Base-by-base conservation (phyloP, 148 eudicot genomes). In the Silene uniflora region DNA sequence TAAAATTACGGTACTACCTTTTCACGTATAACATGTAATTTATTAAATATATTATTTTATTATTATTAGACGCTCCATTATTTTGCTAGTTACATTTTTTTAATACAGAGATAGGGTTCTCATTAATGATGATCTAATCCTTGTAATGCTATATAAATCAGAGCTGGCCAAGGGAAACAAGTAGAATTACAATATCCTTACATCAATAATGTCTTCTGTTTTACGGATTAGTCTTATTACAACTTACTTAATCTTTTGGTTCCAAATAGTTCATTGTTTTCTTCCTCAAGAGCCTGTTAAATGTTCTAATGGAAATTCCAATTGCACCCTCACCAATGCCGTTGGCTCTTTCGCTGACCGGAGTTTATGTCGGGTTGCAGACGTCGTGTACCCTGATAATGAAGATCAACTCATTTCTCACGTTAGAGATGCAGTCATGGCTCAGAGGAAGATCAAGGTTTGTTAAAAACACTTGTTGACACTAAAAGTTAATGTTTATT, bases 241-340 rank as follows among this genome's bases (percentile, higher is more conserved):
- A 10, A 27, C 19, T 1, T 66, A 66, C 69, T 32, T 32, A 8
- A 67, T 52, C 11, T 49, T 47, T 12, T 22, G n/a, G 59, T 47
- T 32, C 12, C 59, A 56, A 10, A 0, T 72, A 46, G 69, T 47
- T 19, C 21, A 4, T 10, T 63, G 78, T 58, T 7, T 19, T 2
- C 68, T 66, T 16, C 84, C 84, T 6, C 79, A 82, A 25, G 79
- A 82, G 12, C 84, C 84, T 29, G 71, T 82, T 29, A 78, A 74
- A 39, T 82, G 84, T 61, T 35, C 63, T 54, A 74, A 77, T 62
- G 71, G 75, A 1, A 65, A 58, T 68, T 64, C 73, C 64, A 47
- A 82, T 24, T 82, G 84, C 63, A 71, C 61, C 62, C 49, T 82
- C 63, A 62, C 81, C n/a, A 82, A 82, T 39, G 79, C 73, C 10